Conservation (phyloP, 768 basidiomycete genomes). For the Kwoniella mangroviensis region DNA sequence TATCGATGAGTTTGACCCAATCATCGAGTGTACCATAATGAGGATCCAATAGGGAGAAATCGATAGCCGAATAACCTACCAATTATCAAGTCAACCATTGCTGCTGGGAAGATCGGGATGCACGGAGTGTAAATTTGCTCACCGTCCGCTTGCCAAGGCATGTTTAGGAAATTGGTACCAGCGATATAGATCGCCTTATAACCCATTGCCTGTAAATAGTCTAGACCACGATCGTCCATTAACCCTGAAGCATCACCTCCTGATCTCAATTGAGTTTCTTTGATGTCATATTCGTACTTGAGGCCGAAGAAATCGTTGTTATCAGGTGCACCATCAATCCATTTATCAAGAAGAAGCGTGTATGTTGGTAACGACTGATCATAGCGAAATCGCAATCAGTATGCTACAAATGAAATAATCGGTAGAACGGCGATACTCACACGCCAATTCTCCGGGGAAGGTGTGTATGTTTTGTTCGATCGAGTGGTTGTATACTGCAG, state of each 20-base stretch:
- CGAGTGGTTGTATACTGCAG: constrained; percentile 70
- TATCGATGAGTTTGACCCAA: constrained; percentile 76
- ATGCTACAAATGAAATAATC: background rate
- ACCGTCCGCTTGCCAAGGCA: constrained; percentile 98
- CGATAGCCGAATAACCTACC: constrained; percentile 87
- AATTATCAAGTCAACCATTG: constrained; percentile 14
- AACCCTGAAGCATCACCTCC: constrained; percentile 89
- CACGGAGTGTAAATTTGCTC: constrained; percentile 55
- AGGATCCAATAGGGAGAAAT: constrained; percentile 86
- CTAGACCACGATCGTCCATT: constrained; percentile 65
- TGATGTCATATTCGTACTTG: constrained; percentile 78
- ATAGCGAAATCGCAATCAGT: background rate
- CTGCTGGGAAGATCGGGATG: background rate
- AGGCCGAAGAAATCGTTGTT: constrained; percentile 89
- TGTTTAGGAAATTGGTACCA: constrained; percentile 89
- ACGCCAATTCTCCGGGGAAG: constrained; percentile 86
- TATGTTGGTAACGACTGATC: constrained; percentile 53
- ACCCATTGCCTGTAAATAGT: constrained; percentile 91
- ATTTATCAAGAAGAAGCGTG: constrained; percentile 76
- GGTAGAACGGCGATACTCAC: constrained; percentile 34
- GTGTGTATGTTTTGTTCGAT: constrained; percentile 70
- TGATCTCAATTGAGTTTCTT: constrained; percentile 84
- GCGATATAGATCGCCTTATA: constrained; percentile 83
- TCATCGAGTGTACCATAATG: constrained; percentile 86
- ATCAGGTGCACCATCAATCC: constrained; percentile 86